phyloP scores from a whole-genome alignment of 257 asterid species.

The Salvia rosmarinus region DNA sequence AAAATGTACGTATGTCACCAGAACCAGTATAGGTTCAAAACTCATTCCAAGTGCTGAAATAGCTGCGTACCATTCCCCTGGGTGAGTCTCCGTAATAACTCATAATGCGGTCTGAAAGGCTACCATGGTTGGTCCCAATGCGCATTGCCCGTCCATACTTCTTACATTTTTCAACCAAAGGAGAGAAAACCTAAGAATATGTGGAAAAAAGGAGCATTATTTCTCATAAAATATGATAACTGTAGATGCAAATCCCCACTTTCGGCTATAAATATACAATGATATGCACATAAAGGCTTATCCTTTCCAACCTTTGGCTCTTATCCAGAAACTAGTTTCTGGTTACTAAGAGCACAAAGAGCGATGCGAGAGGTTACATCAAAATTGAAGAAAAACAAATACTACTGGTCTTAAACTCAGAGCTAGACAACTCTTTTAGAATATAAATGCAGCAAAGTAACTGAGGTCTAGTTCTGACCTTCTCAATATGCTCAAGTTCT shows the following conservation, averaged over 20 bases:
- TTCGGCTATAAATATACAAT: neutral
- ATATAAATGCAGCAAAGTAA: conserved; percentile 22
- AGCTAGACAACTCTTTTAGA: neutral
- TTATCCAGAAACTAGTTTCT: neutral
- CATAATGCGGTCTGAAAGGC: conserved; percentile 98
- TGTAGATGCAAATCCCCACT: neutral
- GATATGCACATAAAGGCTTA: neutral
- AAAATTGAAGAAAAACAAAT: neutral
- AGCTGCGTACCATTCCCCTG: conserved; percentile 86
- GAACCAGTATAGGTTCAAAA: neutral
- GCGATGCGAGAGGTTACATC: neutral
- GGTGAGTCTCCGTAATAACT: conserved; percentile 99
- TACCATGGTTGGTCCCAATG: conserved; percentile 99
- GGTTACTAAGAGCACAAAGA: conserved; percentile 37
- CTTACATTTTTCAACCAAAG: conserved; percentile 96
- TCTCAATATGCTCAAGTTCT: conserved; percentile 95
- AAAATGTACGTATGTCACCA: conserved; percentile 25
- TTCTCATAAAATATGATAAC: neutral
- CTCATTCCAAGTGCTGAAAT: conserved; percentile 17
- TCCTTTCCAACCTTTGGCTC: neutral
- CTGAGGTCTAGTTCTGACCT: conserved; percentile 51
- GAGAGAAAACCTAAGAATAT: conserved; percentile 74
- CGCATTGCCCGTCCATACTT: conserved; percentile 96
- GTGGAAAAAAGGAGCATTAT: neutral
- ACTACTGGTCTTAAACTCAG: conserved; percentile 4